A percentile compares a stretch with the other conserved stretches of the same genome.
phyloP scores from a whole-genome alignment of 805 yeast species.

The Yamadazyma takamatsuzukensis region DNA sequence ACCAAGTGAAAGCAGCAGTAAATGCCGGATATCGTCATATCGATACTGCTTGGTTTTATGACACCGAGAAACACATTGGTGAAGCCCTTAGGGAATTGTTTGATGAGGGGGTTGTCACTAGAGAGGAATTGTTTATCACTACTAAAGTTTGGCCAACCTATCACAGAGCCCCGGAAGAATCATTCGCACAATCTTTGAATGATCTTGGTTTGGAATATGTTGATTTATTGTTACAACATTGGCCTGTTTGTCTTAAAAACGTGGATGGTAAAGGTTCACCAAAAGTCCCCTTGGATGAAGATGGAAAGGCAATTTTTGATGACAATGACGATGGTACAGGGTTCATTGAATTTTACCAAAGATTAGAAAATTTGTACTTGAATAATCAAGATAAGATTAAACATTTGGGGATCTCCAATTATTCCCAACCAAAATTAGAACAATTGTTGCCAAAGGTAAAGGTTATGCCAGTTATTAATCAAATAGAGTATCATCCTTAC shows the following conservation, averaged over 20 bases:
- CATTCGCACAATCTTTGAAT: conserved; percentile 56
- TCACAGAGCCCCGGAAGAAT: conserved; percentile 51
- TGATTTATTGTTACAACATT: conserved; percentile 81
- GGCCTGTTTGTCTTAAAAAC: conserved; percentile 78
- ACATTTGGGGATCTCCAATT: conserved; percentile 32
- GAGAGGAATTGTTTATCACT: conserved; percentile 72
- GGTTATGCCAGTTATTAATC: conserved; percentile 29
- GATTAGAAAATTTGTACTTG: conserved; percentile 4
- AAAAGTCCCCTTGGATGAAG: conserved; percentile 15
- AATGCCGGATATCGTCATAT: conserved; percentile 75
- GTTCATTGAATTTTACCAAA: conserved; percentile 24
- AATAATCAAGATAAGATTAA: conserved; percentile 9
- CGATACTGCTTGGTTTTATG: conserved; percentile 69
- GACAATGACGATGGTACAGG: conserved; percentile 25
- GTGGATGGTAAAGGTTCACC: conserved; percentile 51
- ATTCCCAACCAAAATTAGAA: conserved; percentile 20
- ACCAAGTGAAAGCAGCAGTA: conserved; percentile 76
- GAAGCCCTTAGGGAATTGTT: conserved; percentile 59
- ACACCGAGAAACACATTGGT: conserved; percentile 65
- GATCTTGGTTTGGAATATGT: conserved; percentile 74
- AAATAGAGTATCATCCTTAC: conserved; percentile 30
- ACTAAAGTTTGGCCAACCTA: conserved; percentile 83
- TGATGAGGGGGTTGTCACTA: conserved; percentile 60
- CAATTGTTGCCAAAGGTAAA: conserved; percentile 18
- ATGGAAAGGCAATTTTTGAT: conserved; percentile 29